phyloP scores from a whole-genome alignment of 2,329 filamentous ascomycete genomes.

The Talaromyces sp. region DNA sequence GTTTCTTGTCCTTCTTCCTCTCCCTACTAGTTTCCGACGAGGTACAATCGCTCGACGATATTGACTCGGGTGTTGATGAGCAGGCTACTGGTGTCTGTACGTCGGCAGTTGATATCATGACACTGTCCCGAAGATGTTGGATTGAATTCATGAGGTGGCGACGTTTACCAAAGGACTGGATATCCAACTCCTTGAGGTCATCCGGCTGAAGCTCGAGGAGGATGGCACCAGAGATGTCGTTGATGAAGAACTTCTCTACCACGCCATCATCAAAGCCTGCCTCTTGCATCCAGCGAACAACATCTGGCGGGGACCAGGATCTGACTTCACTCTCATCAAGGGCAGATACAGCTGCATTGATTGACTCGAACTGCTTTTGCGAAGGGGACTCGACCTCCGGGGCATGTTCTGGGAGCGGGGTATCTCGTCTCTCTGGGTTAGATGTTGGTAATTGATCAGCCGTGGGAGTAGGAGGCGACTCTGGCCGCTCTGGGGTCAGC shows the following conservation, averaged over 20 bases:
- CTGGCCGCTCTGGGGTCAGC: constrained; percentile 12
- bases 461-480: constrained; percentile 7
- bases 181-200: constrained; percentile 61
- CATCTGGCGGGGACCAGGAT: constrained; percentile 23
- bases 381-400: background rate
- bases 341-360: constrained; percentile 18
- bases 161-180: constrained; percentile 59
- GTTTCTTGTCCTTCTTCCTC: constrained; percentile 9
- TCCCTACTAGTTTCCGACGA: background rate
- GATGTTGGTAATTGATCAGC: constrained; percentile 10
- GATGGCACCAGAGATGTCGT: constrained; percentile 87
- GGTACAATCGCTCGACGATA: background rate
- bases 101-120: background rate
- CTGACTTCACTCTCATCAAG: constrained; percentile 21
- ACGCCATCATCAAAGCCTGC: constrained; percentile 71
- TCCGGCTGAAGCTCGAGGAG: constrained; percentile 88
- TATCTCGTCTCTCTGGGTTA: constrained; percentile 15
- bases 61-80: background rate
- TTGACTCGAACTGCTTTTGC: constrained; percentile 12
- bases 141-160: constrained; percentile 57
- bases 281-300: constrained; percentile 66
- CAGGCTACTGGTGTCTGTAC: background rate
- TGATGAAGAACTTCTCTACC: constrained; percentile 78
- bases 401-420: constrained; percentile 13
- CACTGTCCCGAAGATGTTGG: constrained; percentile 42